phyloP scores from a whole-genome alignment of 208 protist species.

The Porcisia deanei region DNA sequence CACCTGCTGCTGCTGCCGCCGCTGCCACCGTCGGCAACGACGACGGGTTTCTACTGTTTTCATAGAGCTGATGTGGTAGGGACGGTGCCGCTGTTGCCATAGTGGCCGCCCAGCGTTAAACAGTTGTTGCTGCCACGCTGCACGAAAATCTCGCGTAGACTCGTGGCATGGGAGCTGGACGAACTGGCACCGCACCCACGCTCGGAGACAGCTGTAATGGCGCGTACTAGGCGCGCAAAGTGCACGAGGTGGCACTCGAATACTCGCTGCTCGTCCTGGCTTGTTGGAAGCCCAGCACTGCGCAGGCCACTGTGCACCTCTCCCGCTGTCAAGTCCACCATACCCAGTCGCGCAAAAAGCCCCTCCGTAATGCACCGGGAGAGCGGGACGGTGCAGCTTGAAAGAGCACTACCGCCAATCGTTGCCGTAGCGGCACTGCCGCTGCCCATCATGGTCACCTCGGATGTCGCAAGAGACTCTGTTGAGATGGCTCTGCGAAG shows the following conservation, averaged over 20 bases:
- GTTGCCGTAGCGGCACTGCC: conserved; percentile 7
- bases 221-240: conserved; percentile 33
- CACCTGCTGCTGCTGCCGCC: neutral
- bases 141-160: conserved; percentile 20
- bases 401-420: conserved; percentile 9
- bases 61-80: conserved; percentile 1
- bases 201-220: conserved; percentile 24
- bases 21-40: neutral
- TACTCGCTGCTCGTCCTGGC: conserved; percentile 22
- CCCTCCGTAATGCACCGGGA: conserved; percentile 52
- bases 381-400: conserved; percentile 40
- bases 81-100: neutral
- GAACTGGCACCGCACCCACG: conserved; percentile 25
- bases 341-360: conserved; percentile 47
- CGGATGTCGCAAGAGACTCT: conserved; percentile 22
- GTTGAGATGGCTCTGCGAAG: conserved; percentile 18
- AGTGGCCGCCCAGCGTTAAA: conserved; percentile 18
- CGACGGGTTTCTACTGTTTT: neutral
- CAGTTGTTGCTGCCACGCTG: conserved; percentile 16
- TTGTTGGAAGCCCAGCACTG: conserved; percentile 35
- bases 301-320: conserved; percentile 42
- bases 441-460: conserved; percentile 18
- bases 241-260: conserved; percentile 34
- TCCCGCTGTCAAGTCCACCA: conserved; percentile 35
- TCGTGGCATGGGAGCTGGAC: conserved; percentile 12